A percentile compares a stretch with the other conserved stretches of the same genome.
Evolutionary conservation across 331 rosid genomes (phyloP).

Genomic region (Rosa hybrid): DNA sequence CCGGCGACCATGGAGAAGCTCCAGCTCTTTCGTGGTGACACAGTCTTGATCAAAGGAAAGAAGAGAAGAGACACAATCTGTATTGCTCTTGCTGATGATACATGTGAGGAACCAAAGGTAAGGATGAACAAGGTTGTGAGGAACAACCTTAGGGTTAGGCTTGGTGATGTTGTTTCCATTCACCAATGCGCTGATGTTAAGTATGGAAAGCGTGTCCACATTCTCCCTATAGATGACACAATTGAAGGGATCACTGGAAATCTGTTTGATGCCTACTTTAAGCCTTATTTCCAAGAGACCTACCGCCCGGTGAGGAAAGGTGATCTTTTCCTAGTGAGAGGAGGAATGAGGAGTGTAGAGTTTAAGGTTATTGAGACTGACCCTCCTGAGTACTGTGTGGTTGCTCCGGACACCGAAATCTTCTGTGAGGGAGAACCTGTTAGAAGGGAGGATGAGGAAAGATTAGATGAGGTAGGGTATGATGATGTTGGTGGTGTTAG

Average conservation of each 20-base stretch:
- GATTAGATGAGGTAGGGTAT: conserved; percentile 17
- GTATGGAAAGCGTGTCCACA: conserved; percentile 2
- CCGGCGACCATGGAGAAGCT: conserved; percentile 1
- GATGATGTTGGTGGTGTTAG: conserved; percentile 21
- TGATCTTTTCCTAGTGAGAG: not conserved
- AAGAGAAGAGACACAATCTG: conserved; percentile 3
- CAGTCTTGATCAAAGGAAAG: conserved; percentile 10
- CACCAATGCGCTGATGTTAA: conserved; percentile 12
- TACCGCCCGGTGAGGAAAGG: conserved; percentile 6
- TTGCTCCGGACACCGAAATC: not conserved
- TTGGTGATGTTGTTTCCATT: conserved; percentile 16
- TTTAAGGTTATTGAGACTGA: conserved; percentile 11
- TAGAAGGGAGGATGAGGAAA: conserved; percentile 23
- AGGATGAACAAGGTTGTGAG: conserved; percentile 20
- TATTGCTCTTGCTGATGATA: not conserved
- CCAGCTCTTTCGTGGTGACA: not conserved
- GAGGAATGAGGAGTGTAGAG: conserved; percentile 12
- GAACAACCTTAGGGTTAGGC: conserved; percentile 13
- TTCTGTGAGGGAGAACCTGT: conserved; percentile 10
- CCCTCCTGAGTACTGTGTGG: not conserved
- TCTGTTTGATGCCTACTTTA: conserved; percentile 12
- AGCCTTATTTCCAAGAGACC: not conserved
- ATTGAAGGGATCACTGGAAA: conserved; percentile 15
- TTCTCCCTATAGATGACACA: conserved; percentile 18
- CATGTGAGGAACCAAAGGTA: not conserved